phyloP scores from a whole-genome alignment of 2,329 filamentous ascomycete genomes.

The Alternaria arborescens region DNA sequence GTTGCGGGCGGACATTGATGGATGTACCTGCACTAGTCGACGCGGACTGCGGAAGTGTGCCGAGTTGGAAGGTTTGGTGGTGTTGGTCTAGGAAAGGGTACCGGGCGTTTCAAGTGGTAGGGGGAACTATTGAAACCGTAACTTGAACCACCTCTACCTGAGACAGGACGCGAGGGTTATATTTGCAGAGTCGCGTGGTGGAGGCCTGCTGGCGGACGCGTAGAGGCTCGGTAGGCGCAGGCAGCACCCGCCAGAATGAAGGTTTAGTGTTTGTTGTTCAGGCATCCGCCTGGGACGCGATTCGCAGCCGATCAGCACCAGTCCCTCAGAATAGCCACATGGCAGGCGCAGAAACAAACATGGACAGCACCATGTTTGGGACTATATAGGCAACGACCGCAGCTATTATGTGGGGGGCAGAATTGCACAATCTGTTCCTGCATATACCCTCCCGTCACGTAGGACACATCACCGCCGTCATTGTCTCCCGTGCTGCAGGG shows the following conservation, averaged over 20 bases:
- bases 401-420: not conserved
- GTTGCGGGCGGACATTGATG: constrained; percentile 30
- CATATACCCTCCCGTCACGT: not conserved
- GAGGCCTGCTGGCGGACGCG: not conserved
- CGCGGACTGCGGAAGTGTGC: constrained; percentile 3
- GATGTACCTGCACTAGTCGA: constrained; percentile 7
- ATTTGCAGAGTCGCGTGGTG: constrained; percentile 3
- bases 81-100: constrained; percentile 15
- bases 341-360: not conserved
- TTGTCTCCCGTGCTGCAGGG: constrained; percentile 1
- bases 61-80: constrained; percentile 3
- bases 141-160: not conserved
- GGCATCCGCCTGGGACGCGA: constrained; percentile 14
- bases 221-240: constrained; percentile 1
- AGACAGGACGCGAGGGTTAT: constrained; percentile 19
- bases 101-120: constrained; percentile 24
- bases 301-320: not conserved
- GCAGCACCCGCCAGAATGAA: constrained; percentile 5
- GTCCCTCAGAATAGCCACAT: not conserved
- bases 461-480: constrained; percentile 1
- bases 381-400: not conserved
- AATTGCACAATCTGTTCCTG: not conserved
- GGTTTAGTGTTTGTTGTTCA: constrained; percentile 13
- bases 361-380: not conserved
- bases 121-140: constrained; percentile 19